Evolutionary conservation across 306 rosid species (phyloP).

Genomic region (Lagenaria siceraria): DNA sequence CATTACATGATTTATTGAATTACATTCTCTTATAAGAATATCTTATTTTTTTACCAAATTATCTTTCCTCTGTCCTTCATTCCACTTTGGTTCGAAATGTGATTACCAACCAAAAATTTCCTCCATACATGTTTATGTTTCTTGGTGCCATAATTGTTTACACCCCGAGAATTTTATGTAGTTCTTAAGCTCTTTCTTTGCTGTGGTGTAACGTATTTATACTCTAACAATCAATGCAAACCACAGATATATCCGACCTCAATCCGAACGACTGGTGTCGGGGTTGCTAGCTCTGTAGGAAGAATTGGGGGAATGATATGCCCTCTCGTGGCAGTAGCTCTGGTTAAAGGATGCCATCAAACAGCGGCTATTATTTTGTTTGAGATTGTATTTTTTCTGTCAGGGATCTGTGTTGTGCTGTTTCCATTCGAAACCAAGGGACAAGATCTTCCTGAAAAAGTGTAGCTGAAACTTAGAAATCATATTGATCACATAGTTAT

Average conservation of each 20-base stretch:
- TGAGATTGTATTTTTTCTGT: constrained; percentile 51
- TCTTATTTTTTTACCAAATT: neutral
- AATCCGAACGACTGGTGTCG: constrained; percentile 81
- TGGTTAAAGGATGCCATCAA: constrained; percentile 86
- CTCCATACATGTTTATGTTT: neutral
- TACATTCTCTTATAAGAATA: neutral
- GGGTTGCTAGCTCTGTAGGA: constrained; percentile 78
- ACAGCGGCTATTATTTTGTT: constrained; percentile 59
- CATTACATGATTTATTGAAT: neutral
- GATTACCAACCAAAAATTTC: neutral
- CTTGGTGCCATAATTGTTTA: neutral
- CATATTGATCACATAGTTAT: neutral
- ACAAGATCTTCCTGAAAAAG: constrained; percentile 43
- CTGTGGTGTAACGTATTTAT: neutral
- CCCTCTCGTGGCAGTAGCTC: constrained; percentile 78
- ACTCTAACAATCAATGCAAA: neutral
- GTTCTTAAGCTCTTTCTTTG: neutral
- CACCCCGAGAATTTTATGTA: neutral
- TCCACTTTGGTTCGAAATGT: neutral
- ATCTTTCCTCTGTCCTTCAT: neutral
- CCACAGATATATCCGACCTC: constrained; percentile 86
- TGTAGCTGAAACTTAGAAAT: constrained; percentile 9
- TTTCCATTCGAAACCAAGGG: constrained; percentile 91
- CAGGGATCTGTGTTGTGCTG: constrained; percentile 64
- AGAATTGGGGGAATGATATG: constrained; percentile 91